Base-by-base conservation (phyloP, 768 basidiomycete species). In the Vararia minispora region DNA sequence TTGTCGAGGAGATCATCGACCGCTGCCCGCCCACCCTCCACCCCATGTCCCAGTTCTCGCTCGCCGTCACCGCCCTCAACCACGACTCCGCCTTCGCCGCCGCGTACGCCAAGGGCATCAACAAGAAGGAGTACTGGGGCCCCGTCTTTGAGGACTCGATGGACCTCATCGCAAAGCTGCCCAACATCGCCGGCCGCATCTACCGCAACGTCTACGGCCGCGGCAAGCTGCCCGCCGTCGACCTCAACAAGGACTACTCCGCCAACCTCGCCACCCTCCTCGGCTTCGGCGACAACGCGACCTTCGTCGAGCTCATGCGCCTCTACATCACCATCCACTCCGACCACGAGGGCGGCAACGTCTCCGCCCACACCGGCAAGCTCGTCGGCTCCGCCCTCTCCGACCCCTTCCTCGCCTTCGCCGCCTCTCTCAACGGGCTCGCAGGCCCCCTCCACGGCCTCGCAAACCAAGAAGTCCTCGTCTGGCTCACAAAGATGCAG, bases 341-440 rank as follows among this genome's bases (percentile, higher is more conserved):
- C 57, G 94, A 98, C 57, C 94, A 98, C 64, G 94, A 98, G 63
- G 94, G 94, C 58, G 94, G 94, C 31, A 98, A 98, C 51, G 94
- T 98, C 45, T 97, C 94, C 36, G 90, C 89, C 2, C 89, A 92
- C 68, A 84, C 89, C 16, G 86, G 86, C 41, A 88, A 92, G 61
- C 71, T 91, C 16, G 90, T 92, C 47, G 89, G 88, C 39, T 91
- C 90, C 39, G 92, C 94, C 37, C 81, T 98, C 41, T 92, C 92
- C 0, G 94, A 98, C 58, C 94, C 94, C 39, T 97, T 95, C 88
- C 77, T 97, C 18, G 74, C 92, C 5, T 97, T 88, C 58, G 76
- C 73, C 42, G 94, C 94, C 33, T 84, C 91, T 23, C 68, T 98
- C 44, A 94, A 94, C 52, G 94, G 94, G 65, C 79, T 98, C 29